phyloP scores from a whole-genome alignment of 306 rosid species.

The Parietaria judaica region DNA sequence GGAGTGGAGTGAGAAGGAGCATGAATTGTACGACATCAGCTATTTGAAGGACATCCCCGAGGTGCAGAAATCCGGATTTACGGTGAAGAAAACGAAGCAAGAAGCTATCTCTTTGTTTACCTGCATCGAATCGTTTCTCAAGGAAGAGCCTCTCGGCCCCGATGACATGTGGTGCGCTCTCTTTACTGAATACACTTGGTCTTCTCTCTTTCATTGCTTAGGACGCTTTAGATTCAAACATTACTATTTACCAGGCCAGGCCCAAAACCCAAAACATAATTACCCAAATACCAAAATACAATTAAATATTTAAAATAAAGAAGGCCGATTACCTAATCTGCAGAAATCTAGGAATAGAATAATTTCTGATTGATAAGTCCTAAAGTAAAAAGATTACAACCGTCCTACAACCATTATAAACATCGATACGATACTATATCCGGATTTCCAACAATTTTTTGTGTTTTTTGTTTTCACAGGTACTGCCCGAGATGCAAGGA shows the following conservation, averaged over 20 bases:
- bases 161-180: slow-evolving; percentile 90
- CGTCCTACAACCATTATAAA: too few species aligned
- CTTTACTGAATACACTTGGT: background rate
- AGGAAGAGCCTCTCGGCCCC: slow-evolving; percentile 97
- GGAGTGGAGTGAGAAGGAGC: slow-evolving; percentile 78
- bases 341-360: too few species aligned
- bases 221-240: too few species aligned
- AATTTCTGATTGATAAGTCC: too few species aligned
- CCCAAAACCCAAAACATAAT: too few species aligned
- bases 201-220: too few species aligned
- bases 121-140: slow-evolving; percentile 94
- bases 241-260: too few species aligned
- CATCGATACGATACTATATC: too few species aligned
- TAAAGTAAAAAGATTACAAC: too few species aligned
- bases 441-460: slow-evolving; percentile 6
- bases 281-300: too few species aligned
- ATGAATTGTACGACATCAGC: slow-evolving; percentile 58
- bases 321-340: too few species aligned
- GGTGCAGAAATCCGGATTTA: slow-evolving; percentile 64
- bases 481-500: slow-evolving; percentile 97
- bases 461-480: slow-evolving; percentile 33
- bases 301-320: too few species aligned
- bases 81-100: slow-evolving; percentile 77
- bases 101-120: slow-evolving; percentile 93
- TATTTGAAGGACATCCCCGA: slow-evolving; percentile 92